Conservation (phyloP, 1,284 basidiomycete species). For the Cryptococcus sp. region DNA sequence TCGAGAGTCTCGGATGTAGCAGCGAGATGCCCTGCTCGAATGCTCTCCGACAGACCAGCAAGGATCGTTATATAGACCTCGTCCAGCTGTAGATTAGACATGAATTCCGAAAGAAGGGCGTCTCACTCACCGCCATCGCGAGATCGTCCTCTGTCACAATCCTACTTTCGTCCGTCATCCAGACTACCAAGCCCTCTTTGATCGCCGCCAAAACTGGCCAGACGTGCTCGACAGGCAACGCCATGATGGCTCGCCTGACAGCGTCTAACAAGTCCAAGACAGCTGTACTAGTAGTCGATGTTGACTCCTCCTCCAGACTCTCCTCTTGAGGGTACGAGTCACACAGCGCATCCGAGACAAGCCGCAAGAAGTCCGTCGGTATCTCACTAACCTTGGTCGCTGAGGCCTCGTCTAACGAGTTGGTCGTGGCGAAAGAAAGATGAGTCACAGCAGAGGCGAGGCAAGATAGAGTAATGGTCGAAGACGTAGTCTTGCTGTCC, state of each 20-base stretch:
- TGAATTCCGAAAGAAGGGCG: no score
- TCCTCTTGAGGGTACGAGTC: constrained; percentile 21
- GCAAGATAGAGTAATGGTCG: constrained; percentile 35
- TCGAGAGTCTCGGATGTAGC: constrained; percentile 23
- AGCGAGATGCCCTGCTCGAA: constrained; percentile 17
- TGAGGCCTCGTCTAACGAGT: constrained; percentile 27
- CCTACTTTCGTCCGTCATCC: constrained; percentile 23
- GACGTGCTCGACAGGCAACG: constrained; percentile 15
- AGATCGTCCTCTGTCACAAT: constrained; percentile 3
- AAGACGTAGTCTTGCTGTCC: constrained; percentile 20
- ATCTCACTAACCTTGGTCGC: constrained; percentile 34
- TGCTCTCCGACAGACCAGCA: constrained; percentile 15
- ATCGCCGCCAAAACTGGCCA: constrained; percentile 15
- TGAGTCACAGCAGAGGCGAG: constrained; percentile 23
- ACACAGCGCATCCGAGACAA: constrained; percentile 23
- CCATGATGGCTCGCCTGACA: constrained; percentile 9
- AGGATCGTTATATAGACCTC: constrained; percentile 30
- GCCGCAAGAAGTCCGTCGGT: constrained; percentile 33
- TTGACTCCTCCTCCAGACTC: not conserved
- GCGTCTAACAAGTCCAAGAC: constrained; percentile 17
- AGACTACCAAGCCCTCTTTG: constrained; percentile 11
- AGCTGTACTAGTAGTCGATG: constrained; percentile 16
- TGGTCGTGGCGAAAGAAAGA: constrained; percentile 22
- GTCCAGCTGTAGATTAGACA: constrained; percentile 21
- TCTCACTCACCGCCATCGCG: constrained; percentile 9